A percentile compares a stretch with the other conserved stretches of the same genome.
Conservation (phyloP, 352 stramenopile species). For the Phytophthora pseudosyringae region DNA sequence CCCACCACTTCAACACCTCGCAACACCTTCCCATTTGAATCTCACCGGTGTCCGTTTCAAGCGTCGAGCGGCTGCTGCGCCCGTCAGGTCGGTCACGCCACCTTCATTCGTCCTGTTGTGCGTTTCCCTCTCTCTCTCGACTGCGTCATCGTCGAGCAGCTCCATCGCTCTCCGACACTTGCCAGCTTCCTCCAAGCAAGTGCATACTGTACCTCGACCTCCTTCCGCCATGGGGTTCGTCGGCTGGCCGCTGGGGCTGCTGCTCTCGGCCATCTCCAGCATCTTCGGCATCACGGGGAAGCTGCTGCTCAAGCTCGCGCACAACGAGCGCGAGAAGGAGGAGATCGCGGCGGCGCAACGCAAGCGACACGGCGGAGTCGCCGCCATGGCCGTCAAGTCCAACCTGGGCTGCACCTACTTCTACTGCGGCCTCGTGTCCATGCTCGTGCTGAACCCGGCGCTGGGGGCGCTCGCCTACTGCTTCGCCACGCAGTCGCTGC, state of each 20-base stretch:
- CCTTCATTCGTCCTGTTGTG: slow-evolving; percentile 14
- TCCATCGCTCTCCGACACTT: slow-evolving; percentile 14
- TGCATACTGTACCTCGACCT: neutral
- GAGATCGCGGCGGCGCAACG: slow-evolving; percentile 47
- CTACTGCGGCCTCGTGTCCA: slow-evolving; percentile 69
- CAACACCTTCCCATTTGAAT: neutral
- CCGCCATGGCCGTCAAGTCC: slow-evolving; percentile 26
- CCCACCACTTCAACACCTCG: neutral
- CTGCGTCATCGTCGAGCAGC: slow-evolving; percentile 32
- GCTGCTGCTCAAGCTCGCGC: slow-evolving; percentile 80
- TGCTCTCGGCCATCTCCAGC: slow-evolving; percentile 77
- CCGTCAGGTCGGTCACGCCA: slow-evolving; percentile 12
- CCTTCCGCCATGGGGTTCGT: slow-evolving; percentile 44
- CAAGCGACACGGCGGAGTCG: slow-evolving; percentile 32
- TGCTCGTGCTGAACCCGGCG: slow-evolving; percentile 79
- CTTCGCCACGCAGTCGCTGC: slow-evolving; percentile 81
- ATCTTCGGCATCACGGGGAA: slow-evolving; percentile 85
- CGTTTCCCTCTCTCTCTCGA: slow-evolving; percentile 11
- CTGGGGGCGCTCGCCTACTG: slow-evolving; percentile 72
- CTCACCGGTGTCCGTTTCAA: slow-evolving; percentile 1
- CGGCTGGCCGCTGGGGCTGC: slow-evolving; percentile 79
- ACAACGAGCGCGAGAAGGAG: slow-evolving; percentile 71
- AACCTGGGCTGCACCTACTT: slow-evolving; percentile 71
- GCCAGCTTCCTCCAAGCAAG: neutral
- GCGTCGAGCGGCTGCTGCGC: neutral